Conservation (phyloP, 495 filamentous ascomycete genomes). For the Rhizodiscina lignyota region DNA sequence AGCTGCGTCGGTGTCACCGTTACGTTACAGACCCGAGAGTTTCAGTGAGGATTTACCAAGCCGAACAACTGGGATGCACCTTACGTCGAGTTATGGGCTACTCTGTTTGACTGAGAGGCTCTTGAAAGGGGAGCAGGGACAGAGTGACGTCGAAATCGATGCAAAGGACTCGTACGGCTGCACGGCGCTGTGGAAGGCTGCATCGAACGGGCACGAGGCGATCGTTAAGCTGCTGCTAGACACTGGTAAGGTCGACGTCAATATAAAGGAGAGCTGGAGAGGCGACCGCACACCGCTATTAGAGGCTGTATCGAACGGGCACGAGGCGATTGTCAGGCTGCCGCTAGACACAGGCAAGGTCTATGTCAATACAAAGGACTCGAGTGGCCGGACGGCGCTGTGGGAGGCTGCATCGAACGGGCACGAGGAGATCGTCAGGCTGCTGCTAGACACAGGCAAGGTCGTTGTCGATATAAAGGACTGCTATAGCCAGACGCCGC, state of each 20-base stretch:
- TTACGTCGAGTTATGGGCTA: constrained; percentile 4
- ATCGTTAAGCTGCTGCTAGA: constrained; percentile 3
- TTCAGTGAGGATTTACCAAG: constrained; percentile 2
- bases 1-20: constrained; percentile 4
- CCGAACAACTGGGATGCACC: constrained; percentile 1
- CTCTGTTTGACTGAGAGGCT: constrained; percentile 1
- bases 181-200: constrained; percentile 13
- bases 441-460: constrained; percentile 3
- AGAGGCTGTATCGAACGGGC: constrained; percentile 1
- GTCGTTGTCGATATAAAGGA: constrained; percentile 1
- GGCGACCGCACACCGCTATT: constrained; percentile 1
- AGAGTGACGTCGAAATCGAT: constrained; percentile 9
- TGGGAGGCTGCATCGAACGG: constrained; percentile 1
- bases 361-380: constrained; percentile 1
- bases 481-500: constrained; percentile 2
- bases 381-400: background rate
- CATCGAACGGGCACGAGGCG: constrained; percentile 2
- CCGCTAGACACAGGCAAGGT: constrained; percentile 1
- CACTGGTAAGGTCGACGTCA: background rate
- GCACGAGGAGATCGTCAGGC: constrained; percentile 2
- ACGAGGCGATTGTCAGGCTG: constrained; percentile 2
- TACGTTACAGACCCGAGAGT: background rate
- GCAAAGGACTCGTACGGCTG: constrained; percentile 9
- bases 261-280: background rate
- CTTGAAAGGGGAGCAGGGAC: background rate